Evolutionary conservation across 768 basidiomycete species (phyloP), one percentile per base, ranked within the genome.

Genomic region (Scleroderma bovista): DNA sequence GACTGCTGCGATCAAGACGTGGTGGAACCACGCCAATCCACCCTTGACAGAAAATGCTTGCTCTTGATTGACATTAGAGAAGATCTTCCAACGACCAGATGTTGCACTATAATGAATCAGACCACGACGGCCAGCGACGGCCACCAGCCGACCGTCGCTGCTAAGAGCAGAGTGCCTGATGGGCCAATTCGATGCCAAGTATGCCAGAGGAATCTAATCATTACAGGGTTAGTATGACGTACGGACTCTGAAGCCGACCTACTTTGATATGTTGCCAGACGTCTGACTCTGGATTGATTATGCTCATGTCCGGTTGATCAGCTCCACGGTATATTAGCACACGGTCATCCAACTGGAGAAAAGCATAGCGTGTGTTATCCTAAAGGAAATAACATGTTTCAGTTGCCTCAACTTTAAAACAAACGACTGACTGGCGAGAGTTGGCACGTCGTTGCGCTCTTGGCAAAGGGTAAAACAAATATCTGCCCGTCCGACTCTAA

Each of bases 201-300:
- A 99, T n/a, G 72, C 70, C 59, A 86, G 81, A 1, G 96, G 96
- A 17, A 97, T 82, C 93, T 96, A 57, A 54, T 43, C 48, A n/a
- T 41, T 37, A 17, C 33, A 47, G 50, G 47, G 24, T 57, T 16
- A 23, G 45, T 42, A 39, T 12, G 46, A 38, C 17, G 31, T 24
- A 20, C 31, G 12, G 12, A 39, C 8, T n/a, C 40, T 12, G 9
- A 10, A 45, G 19, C 15, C 16, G 17, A 58, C 57, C 45, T 55
- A 80, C 92, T 79, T 94, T 95, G 66, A 97, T 87, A 69, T 89
- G 88, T 58, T 98, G 93, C 94, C 95, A 98, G 16, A 97, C 94
- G 60, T 97, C 94, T 3, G 91, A 91, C 64, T 95, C 93, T 15
- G 94, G 93, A 62, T 97, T 97, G 61, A 98, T 96, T 50, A 99